These are phyloP conservation scores for Pichia exigua DNA, from an alignment of 805 yeast species.

Conservation along the genomic window DNA sequence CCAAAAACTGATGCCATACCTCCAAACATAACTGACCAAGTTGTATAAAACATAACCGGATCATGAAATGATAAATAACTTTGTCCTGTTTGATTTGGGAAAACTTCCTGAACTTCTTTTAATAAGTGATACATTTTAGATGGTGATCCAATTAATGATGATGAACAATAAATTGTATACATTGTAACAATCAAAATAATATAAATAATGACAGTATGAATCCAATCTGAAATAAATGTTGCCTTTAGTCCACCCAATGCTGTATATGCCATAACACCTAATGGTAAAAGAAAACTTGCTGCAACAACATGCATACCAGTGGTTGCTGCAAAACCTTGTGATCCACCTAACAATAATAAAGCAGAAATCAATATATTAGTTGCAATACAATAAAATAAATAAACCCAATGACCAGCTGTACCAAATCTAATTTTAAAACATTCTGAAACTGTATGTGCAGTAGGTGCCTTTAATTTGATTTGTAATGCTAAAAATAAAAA, in stretches of 20 bases:
- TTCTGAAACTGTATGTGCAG: constrained; percentile 37
- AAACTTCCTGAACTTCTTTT: constrained; percentile 25
- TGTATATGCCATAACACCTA: constrained; percentile 42
- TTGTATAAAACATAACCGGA: constrained; percentile 25
- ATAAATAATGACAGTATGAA: constrained; percentile 35
- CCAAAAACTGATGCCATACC: constrained; percentile 25
- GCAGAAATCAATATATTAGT: constrained; percentile 32
- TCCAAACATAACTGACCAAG: constrained; percentile 28
- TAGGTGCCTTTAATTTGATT: constrained; percentile 34
- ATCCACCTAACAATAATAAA: constrained; percentile 32
- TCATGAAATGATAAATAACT: constrained; percentile 27
- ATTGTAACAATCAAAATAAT: constrained; percentile 26
- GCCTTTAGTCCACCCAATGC: constrained; percentile 46
- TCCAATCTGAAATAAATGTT: constrained; percentile 47
- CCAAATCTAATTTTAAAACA: constrained; percentile 34
- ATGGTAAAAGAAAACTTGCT: constrained; percentile 37
- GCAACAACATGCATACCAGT: constrained; percentile 43
- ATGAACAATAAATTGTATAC: constrained; percentile 30
- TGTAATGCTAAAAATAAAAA: constrained; percentile 33
- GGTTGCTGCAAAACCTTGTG: constrained; percentile 32
- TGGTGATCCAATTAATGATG: constrained; percentile 37
- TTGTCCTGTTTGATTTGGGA: constrained; percentile 26
- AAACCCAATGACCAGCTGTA: constrained; percentile 29
- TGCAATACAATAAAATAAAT: constrained; percentile 29
- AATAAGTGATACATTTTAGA: constrained; percentile 36